phyloP scores from a whole-genome alignment of 768 basidiomycete species.

The Tubosaeta sp. region DNA sequence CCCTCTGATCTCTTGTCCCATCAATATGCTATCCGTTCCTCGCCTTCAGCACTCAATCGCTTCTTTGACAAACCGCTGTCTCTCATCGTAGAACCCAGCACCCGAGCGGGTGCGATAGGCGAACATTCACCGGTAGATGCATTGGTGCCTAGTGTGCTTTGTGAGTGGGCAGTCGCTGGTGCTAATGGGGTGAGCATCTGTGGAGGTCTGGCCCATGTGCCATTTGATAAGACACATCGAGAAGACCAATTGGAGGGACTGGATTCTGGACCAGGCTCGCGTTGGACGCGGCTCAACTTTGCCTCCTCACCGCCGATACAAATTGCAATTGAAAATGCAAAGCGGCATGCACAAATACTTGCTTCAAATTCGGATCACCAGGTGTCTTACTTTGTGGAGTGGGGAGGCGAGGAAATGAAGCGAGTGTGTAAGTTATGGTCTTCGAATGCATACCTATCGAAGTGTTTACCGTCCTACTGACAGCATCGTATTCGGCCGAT shows the following conservation, averaged over 20 bases:
- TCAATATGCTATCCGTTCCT: conserved; percentile 66
- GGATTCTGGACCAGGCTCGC: conserved; percentile 14
- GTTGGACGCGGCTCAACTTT: conserved; percentile 73
- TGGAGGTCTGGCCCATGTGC: conserved; percentile 50
- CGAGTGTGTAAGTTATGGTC: conserved; percentile 49
- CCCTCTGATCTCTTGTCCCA: conserved; percentile 57
- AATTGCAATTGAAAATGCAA: conserved; percentile 56
- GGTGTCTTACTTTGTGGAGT: conserved; percentile 77
- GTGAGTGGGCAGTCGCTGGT: conserved; percentile 67
- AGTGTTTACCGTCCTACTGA: not conserved
- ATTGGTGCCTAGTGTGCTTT: conserved; percentile 80
- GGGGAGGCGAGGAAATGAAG: conserved; percentile 87
- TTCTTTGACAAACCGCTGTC: conserved; percentile 90
- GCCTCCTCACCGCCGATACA: conserved; percentile 56
- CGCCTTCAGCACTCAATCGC: conserved; percentile 66
- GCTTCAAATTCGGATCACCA: conserved; percentile 80
- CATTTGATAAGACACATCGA: conserved; percentile 7
- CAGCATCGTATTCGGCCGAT: conserved; percentile 64
- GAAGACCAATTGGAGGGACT: conserved; percentile 3
- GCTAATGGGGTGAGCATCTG: conserved; percentile 21
- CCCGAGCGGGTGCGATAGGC: conserved; percentile 80
- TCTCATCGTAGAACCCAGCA: conserved; percentile 79
- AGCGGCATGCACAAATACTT: conserved; percentile 49
- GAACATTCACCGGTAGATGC: conserved; percentile 93
- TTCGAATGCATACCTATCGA: not conserved